phyloP scores from a whole-genome alignment of 768 basidiomycete genomes.

The Boletus rex-veris region DNA sequence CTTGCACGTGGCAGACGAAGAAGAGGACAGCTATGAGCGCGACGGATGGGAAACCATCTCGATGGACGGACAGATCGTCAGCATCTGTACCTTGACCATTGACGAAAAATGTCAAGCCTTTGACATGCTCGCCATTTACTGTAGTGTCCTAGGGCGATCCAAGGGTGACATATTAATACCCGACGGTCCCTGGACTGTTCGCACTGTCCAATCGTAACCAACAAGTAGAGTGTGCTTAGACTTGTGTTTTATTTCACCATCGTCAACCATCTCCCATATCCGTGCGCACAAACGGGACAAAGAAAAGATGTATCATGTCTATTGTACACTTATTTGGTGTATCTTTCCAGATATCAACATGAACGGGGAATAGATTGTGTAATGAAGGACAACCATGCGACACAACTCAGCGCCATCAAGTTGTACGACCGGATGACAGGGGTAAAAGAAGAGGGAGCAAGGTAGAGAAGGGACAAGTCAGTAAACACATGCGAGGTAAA shows the following conservation, averaged over 20 bases:
- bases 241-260: too few relatives aligned
- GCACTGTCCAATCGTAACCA: too few relatives aligned
- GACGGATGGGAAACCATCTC: constrained; percentile 79
- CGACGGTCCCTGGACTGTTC: too few relatives aligned
- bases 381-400: background rate
- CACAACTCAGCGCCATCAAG: background rate
- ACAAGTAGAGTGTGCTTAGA: too few relatives aligned
- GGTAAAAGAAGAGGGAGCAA: too few relatives aligned
- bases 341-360: background rate
- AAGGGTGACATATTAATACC: too few relatives aligned
- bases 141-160: constrained; percentile 66
- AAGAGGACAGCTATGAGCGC: constrained; percentile 51
- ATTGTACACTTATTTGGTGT: background rate
- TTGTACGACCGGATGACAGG: background rate
- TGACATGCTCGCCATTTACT: constrained; percentile 81
- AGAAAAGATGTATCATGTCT: background rate
- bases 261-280: too few relatives aligned
- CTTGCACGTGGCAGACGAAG: constrained; percentile 43
- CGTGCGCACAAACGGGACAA: too few relatives aligned
- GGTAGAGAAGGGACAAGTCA: background rate
- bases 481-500: background rate
- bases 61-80: constrained; percentile 73
- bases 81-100: constrained; percentile 74
- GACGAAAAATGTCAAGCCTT: constrained; percentile 89
- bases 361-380: background rate